Conservation (phyloP, 305 asterid species). For the Euphrasia arctica region DNA sequence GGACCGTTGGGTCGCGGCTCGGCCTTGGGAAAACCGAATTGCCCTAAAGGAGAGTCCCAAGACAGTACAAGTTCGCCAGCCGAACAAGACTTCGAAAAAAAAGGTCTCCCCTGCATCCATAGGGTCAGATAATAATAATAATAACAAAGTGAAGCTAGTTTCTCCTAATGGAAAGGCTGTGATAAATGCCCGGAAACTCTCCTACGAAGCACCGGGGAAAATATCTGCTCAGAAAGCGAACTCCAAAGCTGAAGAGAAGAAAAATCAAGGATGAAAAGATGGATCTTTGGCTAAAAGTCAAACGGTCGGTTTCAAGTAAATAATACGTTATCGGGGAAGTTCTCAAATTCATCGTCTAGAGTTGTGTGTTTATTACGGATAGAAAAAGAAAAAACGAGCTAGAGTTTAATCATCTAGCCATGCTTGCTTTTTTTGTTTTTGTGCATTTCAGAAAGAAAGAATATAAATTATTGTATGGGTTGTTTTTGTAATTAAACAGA, state of each 20-base stretch:
- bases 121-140: not conserved
- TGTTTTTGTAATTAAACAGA: conserved; percentile 23
- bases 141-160: not conserved
- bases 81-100: not conserved
- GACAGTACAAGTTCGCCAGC: not conserved
- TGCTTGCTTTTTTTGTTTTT: not conserved
- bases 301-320: not conserved
- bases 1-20: conserved; percentile 6
- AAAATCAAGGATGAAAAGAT: not conserved
- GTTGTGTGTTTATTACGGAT: not conserved
- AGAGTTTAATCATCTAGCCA: not conserved
- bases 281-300: not conserved
- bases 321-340: not conserved
- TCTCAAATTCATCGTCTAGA: not conserved
- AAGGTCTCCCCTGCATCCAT: not conserved
- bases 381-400: not conserved
- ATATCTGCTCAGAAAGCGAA: not conserved
- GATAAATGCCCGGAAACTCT: not conserved
- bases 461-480: conserved; percentile 22
- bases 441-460: conserved; percentile 21
- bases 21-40: conserved; percentile 10
- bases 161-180: not conserved
- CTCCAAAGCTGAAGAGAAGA: not conserved
- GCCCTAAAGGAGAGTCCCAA: not conserved
- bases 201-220: not conserved